phyloP scores from a whole-genome alignment of 495 filamentous ascomycete species.

The Neurospora cerealis region DNA sequence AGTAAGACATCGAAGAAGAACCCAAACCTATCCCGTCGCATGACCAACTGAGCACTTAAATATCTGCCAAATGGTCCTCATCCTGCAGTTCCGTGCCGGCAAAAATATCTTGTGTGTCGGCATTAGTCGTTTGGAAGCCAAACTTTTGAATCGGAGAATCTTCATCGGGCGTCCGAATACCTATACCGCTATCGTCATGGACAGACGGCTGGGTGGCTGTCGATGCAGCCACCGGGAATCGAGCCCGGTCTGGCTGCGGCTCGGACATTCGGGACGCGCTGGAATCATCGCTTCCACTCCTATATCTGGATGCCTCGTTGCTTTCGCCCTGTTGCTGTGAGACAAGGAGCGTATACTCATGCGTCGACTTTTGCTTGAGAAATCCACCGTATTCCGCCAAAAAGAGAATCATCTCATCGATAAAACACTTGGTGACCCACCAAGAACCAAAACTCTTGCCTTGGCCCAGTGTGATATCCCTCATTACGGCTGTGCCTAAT shows the following conservation, averaged over 20 bases:
- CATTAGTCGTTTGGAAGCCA: conserved; percentile 20
- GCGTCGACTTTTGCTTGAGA: conserved; percentile 42
- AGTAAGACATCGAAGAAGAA: background rate
- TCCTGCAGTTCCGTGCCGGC: conserved; percentile 18
- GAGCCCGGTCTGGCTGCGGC: conserved; percentile 32
- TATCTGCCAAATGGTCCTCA: conserved; percentile 3
- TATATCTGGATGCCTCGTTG: conserved; percentile 27
- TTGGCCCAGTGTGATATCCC: conserved; percentile 72
- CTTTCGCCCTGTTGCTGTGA: conserved; percentile 20
- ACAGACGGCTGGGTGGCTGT: conserved; percentile 22
- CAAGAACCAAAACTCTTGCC: conserved; percentile 85
- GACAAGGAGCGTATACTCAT: conserved; percentile 6
- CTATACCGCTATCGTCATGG: conserved; percentile 64
- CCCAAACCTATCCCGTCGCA: background rate
- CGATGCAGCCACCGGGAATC: conserved; percentile 27
- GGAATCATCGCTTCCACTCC: conserved; percentile 35
- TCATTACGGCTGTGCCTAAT: conserved; percentile 57
- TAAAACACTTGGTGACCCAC: conserved; percentile 97
- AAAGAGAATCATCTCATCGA: conserved; percentile 93
- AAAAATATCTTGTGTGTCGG: conserved; percentile 19
- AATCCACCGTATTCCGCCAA: conserved; percentile 89
- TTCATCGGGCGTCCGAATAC: conserved; percentile 52
- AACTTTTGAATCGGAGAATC: conserved; percentile 47
- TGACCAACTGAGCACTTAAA: conserved; percentile 3
- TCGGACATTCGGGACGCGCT: conserved; percentile 23